A percentile compares a stretch with the other conserved stretches of the same genome.
These are phyloP conservation scores for Neovahlkampfia damariscottae DNA, from an alignment of 78 protist species.

Conservation along the genomic window DNA sequence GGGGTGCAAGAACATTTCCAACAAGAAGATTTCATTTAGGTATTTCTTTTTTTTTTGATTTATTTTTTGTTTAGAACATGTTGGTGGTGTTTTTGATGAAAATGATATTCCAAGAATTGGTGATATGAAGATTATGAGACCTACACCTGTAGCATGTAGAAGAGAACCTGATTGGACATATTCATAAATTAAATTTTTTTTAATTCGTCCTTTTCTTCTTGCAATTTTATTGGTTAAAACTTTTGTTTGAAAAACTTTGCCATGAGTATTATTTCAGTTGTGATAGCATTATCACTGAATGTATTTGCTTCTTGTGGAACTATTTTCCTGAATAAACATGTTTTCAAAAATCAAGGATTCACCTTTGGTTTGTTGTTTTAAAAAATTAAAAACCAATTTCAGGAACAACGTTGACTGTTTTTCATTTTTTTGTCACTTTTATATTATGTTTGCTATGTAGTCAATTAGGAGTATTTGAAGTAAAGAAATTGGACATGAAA, in stretches of 20 bases:
- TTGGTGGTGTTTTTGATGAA: not conserved
- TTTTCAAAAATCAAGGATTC: slow-evolving; percentile 10
- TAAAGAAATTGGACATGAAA: not conserved
- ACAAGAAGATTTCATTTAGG: no score
- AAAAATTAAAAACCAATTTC: no score
- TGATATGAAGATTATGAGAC: not conserved
- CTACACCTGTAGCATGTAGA: not conserved
- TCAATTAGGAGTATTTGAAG: not conserved
- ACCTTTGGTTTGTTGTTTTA: no score
- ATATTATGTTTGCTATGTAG: not conserved
- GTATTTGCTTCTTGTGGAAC: slow-evolving; percentile 3
- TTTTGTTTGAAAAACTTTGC: no score
- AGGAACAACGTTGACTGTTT: slow-evolving; percentile 3
- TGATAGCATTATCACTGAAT: slow-evolving; percentile 6
- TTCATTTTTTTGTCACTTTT: slow-evolving; percentile 12
- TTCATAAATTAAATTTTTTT: no score
- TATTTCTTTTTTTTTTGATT: no score
- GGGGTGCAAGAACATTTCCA: not conserved
- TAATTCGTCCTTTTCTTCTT: no score
- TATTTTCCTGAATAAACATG: slow-evolving; percentile 5
- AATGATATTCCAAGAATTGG: not conserved
- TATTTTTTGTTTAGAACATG: no score
- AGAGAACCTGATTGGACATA: not conserved
- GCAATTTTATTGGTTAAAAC: no score
- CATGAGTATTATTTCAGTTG: no score